A percentile compares a stretch with the other conserved stretches of the same genome.
These are phyloP conservation scores for Spathaspora boniae DNA, from an alignment of 805 yeast species.

Conservation along the genomic window DNA sequence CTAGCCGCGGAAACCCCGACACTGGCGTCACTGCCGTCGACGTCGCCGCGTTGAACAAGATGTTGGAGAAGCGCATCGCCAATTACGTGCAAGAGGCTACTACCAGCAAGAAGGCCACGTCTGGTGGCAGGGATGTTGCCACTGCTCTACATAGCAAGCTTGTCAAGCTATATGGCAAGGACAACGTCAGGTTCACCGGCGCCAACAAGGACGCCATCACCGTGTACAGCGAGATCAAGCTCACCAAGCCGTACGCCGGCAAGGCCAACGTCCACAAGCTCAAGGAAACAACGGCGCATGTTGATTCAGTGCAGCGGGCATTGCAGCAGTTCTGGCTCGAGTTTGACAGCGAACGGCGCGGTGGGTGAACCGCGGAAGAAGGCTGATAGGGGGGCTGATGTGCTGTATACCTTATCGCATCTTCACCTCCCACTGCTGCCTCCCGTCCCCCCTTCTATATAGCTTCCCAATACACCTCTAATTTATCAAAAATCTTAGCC, in stretches of 20 bases:
- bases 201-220: conserved; percentile 30
- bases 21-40: conserved; percentile 2
- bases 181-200: conserved; percentile 26
- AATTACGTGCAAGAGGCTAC: neutral
- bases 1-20: conserved; percentile 6
- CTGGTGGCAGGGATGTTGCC: conserved; percentile 9
- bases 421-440: too few relatives aligned
- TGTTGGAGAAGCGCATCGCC: neutral
- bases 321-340: conserved; percentile 28
- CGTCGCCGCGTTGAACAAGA: conserved; percentile 3
- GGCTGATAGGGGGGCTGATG: too few relatives aligned
- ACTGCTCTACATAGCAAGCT: conserved; percentile 18
- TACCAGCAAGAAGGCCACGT: neutral
- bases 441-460: too few relatives aligned
- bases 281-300: conserved; percentile 16
- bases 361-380: conserved; percentile 23
- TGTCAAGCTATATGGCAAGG: conserved; percentile 17
- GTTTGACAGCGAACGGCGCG: conserved; percentile 21
- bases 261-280: conserved; percentile 21
- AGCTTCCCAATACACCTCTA: conserved; percentile 38
- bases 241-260: conserved; percentile 37
- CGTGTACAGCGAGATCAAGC: conserved; percentile 31
- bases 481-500: conserved; percentile 45
- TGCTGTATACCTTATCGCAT: neutral
- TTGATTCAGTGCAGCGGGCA: conserved; percentile 20